Evolutionary conservation across 495 filamentous ascomycete genomes (phyloP).

Genomic region (Daldinia loculata): DNA sequence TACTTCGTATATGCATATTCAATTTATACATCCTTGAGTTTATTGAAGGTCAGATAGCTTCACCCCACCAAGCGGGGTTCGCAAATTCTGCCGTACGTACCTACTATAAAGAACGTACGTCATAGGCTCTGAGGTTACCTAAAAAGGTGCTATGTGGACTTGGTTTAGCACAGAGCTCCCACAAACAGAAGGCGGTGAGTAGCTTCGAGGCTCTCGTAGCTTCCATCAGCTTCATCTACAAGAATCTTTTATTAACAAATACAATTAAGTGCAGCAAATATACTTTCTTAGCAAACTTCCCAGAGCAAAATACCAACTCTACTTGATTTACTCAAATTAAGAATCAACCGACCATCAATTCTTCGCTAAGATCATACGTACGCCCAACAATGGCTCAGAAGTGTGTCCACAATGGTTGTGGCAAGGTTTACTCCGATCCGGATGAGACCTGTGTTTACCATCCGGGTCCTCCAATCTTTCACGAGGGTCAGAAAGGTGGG

Average conservation of each 20-base stretch:
- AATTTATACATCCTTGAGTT: not conserved
- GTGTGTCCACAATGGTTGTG: conserved; percentile 96
- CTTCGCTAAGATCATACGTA: not conserved
- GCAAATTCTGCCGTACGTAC: conserved; percentile 16
- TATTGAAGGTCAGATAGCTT: not conserved
- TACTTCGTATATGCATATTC: not conserved
- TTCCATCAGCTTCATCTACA: conserved; percentile 36
- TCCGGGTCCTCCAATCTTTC: conserved; percentile 92
- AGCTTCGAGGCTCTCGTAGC: conserved; percentile 37
- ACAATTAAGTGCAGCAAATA: not conserved
- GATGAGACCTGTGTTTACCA: conserved; percentile 92
- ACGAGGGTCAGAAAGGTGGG: conserved; percentile 98
- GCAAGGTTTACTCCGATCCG: conserved; percentile 83
- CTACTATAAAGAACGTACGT: conserved; percentile 20
- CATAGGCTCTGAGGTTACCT: conserved; percentile 20
- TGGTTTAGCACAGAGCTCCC: conserved; percentile 23
- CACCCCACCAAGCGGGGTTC: conserved; percentile 15
- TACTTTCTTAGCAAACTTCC: conserved; percentile 1
- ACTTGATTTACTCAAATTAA: not conserved
- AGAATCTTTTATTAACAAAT: not conserved
- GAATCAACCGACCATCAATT: not conserved
- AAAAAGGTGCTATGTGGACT: not conserved
- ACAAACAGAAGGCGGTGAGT: conserved; percentile 38
- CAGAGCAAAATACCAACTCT: conserved; percentile 1
- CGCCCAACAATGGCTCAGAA: conserved; percentile 75